These are phyloP conservation scores for Alternaria sp. DNA, from an alignment of 2,329 filamentous ascomycete species.

Conservation along the genomic window DNA sequence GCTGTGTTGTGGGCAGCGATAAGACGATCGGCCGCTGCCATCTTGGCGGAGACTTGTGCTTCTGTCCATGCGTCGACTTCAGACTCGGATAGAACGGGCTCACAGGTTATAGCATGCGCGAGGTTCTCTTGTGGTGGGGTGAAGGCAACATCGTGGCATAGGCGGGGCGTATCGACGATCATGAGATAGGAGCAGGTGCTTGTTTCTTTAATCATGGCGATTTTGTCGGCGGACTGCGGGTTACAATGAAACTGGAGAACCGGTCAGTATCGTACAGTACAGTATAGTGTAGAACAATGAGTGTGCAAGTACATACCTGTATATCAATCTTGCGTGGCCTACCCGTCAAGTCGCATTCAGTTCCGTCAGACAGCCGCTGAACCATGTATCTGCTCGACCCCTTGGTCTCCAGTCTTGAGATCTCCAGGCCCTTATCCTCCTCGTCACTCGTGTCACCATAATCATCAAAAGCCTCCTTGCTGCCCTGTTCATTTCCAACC, in stretches of 20 bases:
- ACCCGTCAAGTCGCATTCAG: slow-evolving; percentile 84
- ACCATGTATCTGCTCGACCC: slow-evolving; percentile 87
- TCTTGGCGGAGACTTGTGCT: slow-evolving; percentile 45
- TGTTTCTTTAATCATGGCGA: slow-evolving; percentile 92
- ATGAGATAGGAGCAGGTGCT: slow-evolving; percentile 92
- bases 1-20: slow-evolving; percentile 29
- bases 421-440: slow-evolving; percentile 37
- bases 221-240: slow-evolving; percentile 76
- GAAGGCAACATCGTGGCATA: slow-evolving; percentile 89
- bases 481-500: slow-evolving; percentile 44
- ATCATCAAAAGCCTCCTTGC: slow-evolving; percentile 40
- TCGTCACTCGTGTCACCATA: slow-evolving; percentile 39
- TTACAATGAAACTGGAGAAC: slow-evolving; percentile 72
- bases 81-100: slow-evolving; percentile 70
- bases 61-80: slow-evolving; percentile 59
- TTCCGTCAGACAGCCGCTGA: slow-evolving; percentile 80
- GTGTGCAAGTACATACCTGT: slow-evolving; percentile 57
- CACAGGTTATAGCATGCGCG: slow-evolving; percentile 79
- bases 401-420: slow-evolving; percentile 77
- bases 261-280: slow-evolving; percentile 13
- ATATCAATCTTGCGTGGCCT: slow-evolving; percentile 84
- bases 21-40: slow-evolving; percentile 36
- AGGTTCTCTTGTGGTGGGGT: slow-evolving; percentile 79
- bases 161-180: slow-evolving; percentile 86
- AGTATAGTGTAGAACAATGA: slow-evolving; percentile 21